phyloP scores from a whole-genome alignment of 2,329 filamentous ascomycete species.

The Cladophialophora psammophila region DNA sequence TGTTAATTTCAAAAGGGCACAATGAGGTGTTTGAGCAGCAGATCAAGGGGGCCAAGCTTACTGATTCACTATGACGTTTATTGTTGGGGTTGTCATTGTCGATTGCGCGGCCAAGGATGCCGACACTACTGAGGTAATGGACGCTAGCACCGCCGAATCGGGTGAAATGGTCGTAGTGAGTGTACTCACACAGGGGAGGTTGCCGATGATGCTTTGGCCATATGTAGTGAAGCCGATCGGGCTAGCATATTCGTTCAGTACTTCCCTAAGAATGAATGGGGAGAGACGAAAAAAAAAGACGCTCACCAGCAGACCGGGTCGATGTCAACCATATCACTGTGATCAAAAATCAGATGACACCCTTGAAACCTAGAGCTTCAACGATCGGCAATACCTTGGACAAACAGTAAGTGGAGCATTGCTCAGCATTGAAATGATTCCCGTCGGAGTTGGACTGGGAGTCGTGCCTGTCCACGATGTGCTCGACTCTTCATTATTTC shows the following conservation, averaged over 20 bases:
- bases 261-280: background rate
- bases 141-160: slow-evolving; percentile 28
- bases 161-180: slow-evolving; percentile 29
- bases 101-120: slow-evolving; percentile 26
- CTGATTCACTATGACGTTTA: slow-evolving; percentile 34
- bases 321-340: slow-evolving; percentile 34
- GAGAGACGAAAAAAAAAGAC: background rate
- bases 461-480: slow-evolving; percentile 27
- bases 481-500: slow-evolving; percentile 1
- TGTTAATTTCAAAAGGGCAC: background rate
- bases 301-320: slow-evolving; percentile 35
- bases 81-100: slow-evolving; percentile 20
- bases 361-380: background rate
- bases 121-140: slow-evolving; percentile 30
- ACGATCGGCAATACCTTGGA: slow-evolving; percentile 25
- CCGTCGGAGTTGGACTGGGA: slow-evolving; percentile 28
- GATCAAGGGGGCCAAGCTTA: slow-evolving; percentile 5
- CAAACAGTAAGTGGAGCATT: slow-evolving; percentile 32
- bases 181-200: slow-evolving; percentile 29
- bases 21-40: background rate
- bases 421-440: slow-evolving; percentile 33
- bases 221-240: slow-evolving; percentile 29
- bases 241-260: slow-evolving; percentile 13
- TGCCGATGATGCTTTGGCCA: slow-evolving; percentile 32
- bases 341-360: slow-evolving; percentile 6